Percentiles rank a stretch among this genome's conserved stretches.
Conservation (phyloP, 169 alveolate genomes). For the Theileria orientalis region DNA sequence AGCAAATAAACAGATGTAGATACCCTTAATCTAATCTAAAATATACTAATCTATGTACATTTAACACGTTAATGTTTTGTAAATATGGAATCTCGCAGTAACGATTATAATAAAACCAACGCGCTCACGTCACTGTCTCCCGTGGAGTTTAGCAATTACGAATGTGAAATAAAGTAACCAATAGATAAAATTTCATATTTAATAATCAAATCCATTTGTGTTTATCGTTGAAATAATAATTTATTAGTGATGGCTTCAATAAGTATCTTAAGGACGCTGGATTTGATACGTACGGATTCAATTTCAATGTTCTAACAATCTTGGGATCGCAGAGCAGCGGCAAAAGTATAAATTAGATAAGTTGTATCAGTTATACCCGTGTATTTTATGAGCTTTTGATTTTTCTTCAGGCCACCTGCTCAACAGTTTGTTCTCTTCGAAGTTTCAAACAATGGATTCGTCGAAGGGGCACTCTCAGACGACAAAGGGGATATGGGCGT, state of each 20-base stretch:
- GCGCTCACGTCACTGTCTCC: constrained; percentile 31
- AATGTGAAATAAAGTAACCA: constrained; percentile 52
- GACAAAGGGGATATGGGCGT: constrained; percentile 88
- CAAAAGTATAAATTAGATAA: constrained; percentile 70
- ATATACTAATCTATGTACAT: neutral
- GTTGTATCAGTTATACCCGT: neutral
- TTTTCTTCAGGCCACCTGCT: constrained; percentile 71
- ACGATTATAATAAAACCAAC: neutral
- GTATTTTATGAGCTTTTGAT: neutral
- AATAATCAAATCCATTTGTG: neutral
- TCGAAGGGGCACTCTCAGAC: constrained; percentile 87
- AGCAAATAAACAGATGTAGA: neutral
- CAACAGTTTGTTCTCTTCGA: constrained; percentile 79
- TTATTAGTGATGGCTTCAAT: constrained; percentile 38
- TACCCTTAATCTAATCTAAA: neutral
- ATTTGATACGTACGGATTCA: constrained; percentile 61
- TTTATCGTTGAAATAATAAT: neutral
- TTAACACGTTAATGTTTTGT: neutral
- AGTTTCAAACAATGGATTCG: constrained; percentile 84
- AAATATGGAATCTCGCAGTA: neutral
- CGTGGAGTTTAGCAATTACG: constrained; percentile 53
- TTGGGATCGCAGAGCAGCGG: constrained; percentile 91
- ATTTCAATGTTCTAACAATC: constrained; percentile 83
- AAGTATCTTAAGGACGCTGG: constrained; percentile 39
- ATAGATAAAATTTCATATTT: neutral